phyloP scores from a whole-genome alignment of 495 filamentous ascomycete species.

The Delitschia confertaspora region DNA sequence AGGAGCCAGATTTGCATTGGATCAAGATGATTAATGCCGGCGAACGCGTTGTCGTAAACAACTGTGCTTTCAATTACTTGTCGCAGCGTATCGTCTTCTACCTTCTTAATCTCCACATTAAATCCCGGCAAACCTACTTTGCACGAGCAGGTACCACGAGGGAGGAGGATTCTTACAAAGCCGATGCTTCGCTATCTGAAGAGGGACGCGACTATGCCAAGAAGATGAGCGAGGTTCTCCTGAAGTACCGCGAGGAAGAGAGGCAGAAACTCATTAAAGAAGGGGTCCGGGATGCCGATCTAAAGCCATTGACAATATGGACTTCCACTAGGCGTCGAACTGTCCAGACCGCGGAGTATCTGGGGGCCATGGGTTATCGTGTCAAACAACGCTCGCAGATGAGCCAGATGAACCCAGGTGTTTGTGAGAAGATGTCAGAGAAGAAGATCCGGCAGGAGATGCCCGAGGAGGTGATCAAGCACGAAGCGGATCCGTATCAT shows the following conservation, averaged over 20 bases:
- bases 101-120: slow-evolving; percentile 93
- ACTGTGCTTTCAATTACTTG: slow-evolving; percentile 89
- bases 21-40: slow-evolving; percentile 99
- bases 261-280: slow-evolving; percentile 56
- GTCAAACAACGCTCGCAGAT: slow-evolving; percentile 88
- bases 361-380: slow-evolving; percentile 68
- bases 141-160: slow-evolving; percentile 64
- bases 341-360: slow-evolving; percentile 77
- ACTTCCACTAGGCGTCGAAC: slow-evolving; percentile 85
- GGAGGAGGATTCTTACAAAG: slow-evolving; percentile 81
- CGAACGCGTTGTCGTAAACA: slow-evolving; percentile 85
- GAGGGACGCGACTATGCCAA: slow-evolving; percentile 78
- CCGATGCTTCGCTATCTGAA: slow-evolving; percentile 72
- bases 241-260: slow-evolving; percentile 75
- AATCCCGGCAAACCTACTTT: slow-evolving; percentile 87
- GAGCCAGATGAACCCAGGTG: slow-evolving; percentile 92
- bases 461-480: slow-evolving; percentile 83
- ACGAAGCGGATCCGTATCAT: slow-evolving; percentile 93
- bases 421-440: slow-evolving; percentile 86
- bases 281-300: slow-evolving; percentile 54
- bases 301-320: slow-evolving; percentile 84
- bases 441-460: slow-evolving; percentile 68
- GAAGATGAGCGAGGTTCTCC: slow-evolving; percentile 75
- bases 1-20: slow-evolving; percentile 85
- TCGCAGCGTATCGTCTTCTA: slow-evolving; percentile 97